These are phyloP conservation scores for Lipomyces chichibuensis DNA, from an alignment of 805 yeast species.

Conservation along the genomic window DNA sequence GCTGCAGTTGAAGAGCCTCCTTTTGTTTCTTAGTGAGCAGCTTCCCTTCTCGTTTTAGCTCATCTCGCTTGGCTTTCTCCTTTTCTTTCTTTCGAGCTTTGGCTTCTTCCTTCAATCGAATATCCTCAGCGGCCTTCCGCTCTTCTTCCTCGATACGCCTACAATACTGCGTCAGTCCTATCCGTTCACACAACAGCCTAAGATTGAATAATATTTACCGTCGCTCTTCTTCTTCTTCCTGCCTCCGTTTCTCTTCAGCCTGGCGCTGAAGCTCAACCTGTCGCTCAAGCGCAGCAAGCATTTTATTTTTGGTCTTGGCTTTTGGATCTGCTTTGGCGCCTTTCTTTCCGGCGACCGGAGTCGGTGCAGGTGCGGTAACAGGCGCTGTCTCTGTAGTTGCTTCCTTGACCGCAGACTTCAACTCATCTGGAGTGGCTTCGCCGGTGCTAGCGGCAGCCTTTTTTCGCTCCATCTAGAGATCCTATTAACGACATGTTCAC, in stretches of 20 bases:
- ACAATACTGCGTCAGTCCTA: background rate
- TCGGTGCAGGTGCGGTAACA: conserved; percentile 33
- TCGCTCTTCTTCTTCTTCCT: conserved; percentile 71
- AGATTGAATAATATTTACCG: conserved; percentile 23
- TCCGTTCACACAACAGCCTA: background rate
- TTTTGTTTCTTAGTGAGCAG: conserved; percentile 91
- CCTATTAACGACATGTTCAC: background rate
- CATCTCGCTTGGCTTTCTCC: conserved; percentile 84
- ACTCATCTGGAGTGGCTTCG: conserved; percentile 43
- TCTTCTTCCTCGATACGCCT: conserved; percentile 54
- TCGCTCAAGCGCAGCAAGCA: conserved; percentile 85
- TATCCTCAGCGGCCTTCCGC: conserved; percentile 49
- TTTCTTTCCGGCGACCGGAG: conserved; percentile 40
- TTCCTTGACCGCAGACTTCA: conserved; percentile 44
- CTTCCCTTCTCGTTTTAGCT: conserved; percentile 95
- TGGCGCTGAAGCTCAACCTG: conserved; percentile 89
- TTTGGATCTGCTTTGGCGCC: conserved; percentile 48
- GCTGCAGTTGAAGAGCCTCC: conserved; percentile 83
- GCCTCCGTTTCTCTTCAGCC: conserved; percentile 78
- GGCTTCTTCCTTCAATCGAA: conserved; percentile 45
- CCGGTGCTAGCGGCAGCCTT: conserved; percentile 51
- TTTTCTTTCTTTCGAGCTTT: conserved; percentile 72
- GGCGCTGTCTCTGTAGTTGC: conserved; percentile 48
- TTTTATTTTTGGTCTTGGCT: conserved; percentile 84
- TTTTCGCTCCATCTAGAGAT: conserved; percentile 55